Evolutionary conservation across 805 yeast species (phyloP), one percentile per base, ranked within the genome.

Genomic region (Starmerella floris): DNA sequence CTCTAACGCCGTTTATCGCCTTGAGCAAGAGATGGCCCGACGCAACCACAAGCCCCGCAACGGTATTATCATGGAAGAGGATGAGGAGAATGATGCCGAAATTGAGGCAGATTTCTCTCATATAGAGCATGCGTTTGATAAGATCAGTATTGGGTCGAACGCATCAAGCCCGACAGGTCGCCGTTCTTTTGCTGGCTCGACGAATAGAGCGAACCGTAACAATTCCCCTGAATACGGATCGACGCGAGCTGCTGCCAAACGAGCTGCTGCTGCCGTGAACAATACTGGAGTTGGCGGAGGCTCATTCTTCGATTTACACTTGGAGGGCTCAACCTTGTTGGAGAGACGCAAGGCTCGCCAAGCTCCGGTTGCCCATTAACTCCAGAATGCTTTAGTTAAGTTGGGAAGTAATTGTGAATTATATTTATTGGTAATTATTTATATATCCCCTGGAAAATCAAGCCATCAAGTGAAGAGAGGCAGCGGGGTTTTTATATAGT

Each of bases 1-100:
- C 8, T 77, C 85, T 23, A 79, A 83, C 39, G 93, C 94, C 5
- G 84, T 83, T 16, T 88, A 83, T 56, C 75, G 94, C 54, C 70
- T 72, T 64, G 84, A 79, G 40, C 82, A 77, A 56, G 87, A 79
- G 42, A 57, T 58, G 44, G 68, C 71, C 6, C 51, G 62, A 6
- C 53, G 51, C 28, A 55, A 51, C 28, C 46, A 54, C 49, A 44
- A 27, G 42, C 49, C 39, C 35, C 53, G 19, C 10, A 30, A 35
- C 32, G 31, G 45, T 39, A 52, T 49, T 34, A 53, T 50, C 23
- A 40, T 61, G 13, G 56, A 55, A 30, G 66, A 64, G 45, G 62
- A 59, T 28, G 63, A 57, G 40, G 69, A 64, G 39, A 62, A 56
- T 23, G 59, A 57, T 9, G 64, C 52, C 34, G 55, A 54, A 51